Evolutionary conservation across 78 protist genomes (phyloP), one percentile per base, ranked within the genome.

Genomic region (Speleostelium caveatum): DNA sequence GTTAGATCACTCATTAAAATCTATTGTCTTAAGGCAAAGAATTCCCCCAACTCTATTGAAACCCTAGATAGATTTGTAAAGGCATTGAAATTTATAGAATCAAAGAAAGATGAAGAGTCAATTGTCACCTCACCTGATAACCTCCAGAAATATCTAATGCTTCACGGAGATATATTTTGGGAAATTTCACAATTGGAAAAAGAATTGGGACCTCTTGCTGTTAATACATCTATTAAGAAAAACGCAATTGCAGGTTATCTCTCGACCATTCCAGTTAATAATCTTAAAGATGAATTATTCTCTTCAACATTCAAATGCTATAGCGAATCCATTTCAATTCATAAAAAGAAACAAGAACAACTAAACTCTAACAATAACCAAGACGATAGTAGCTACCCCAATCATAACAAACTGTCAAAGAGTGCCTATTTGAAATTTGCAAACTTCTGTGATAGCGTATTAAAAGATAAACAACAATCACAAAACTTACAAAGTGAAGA

Each of bases 101-200:
- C 77, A 1, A 92, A 92, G 42, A 51, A 53, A 66, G 77, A 75
- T 60, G 94, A 88, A 45, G 94, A 88, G 3, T 51, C 79, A 26
- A 88, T 88, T 32, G 19, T 42, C 22, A 4, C 39, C 28, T 24
- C 32, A 14, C 22, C 22, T 26, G 73, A 67, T 16, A 69, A 78
- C 16, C 66, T 58, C 33, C 86, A 76, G 38, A 61, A 58, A 16
- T 91, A 74, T 61, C n/a, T 42, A 17, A 30, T 72, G 61, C 10
- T 91, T 53, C 89, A 91, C 51, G 94, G 95, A 63, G 79, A 78
- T 36, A 76, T 91, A n/a, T 45, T 38, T 22, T 76, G 83, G 86
- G 87, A 86, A 16, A n/a, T 86, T 4, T 75, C 55, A 42, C 87
- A 86, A 62, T 41, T 86, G 8, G 93, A 76, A 35, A 45, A 41